Evolutionary conservation across 345 rosid genomes (phyloP).

Genomic region (Garcia nutans): DNA sequence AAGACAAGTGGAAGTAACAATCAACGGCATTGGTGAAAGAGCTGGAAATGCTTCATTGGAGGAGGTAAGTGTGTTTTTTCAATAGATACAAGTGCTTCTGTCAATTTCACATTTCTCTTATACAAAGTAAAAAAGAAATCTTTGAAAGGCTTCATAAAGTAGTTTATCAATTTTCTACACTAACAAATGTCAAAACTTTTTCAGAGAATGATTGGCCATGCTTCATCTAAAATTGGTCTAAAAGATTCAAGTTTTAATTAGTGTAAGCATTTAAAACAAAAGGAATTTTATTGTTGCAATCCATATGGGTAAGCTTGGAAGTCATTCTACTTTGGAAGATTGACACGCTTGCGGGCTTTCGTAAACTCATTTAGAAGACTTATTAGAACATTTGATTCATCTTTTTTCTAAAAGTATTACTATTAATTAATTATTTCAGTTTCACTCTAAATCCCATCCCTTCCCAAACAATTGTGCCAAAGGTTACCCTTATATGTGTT

Average conservation of each 20-base stretch:
- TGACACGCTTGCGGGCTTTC: not conserved
- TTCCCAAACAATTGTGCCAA: not conserved
- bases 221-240: not conserved
- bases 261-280: not conserved
- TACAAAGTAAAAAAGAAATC: not conserved
- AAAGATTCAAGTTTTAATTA: not conserved
- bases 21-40: constrained; percentile 97
- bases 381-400: not conserved
- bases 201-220: not conserved
- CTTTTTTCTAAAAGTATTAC: not conserved
- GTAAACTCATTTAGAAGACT: not conserved
- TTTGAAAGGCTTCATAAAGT: not conserved
- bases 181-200: not conserved
- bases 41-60: constrained; percentile 98
- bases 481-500: not conserved
- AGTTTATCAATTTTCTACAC: not conserved
- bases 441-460: not conserved
- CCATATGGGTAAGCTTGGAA: not conserved
- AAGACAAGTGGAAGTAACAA: constrained; percentile 91
- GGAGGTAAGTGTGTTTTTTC: constrained; percentile 53
- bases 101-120: not conserved
- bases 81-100: not conserved
- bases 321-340: not conserved
- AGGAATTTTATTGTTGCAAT: not conserved
- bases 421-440: not conserved